These are phyloP conservation scores for Mortierella sp. DNA, from an alignment of 371 early-diverging fungal species.

Conservation along the genomic window DNA sequence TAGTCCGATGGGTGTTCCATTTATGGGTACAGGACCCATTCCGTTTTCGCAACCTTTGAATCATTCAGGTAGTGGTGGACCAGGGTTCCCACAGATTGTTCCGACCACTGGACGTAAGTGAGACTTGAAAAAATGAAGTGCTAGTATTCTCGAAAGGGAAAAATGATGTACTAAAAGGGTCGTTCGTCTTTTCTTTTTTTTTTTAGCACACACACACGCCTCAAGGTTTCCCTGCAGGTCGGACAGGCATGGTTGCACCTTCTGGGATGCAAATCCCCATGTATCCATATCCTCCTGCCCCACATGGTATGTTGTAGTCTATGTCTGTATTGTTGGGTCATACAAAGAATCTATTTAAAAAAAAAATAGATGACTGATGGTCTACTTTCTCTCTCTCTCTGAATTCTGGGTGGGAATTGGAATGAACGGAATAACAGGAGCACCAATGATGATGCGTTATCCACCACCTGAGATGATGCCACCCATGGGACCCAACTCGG, in stretches of 20 bases:
- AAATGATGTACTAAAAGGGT: not conserved
- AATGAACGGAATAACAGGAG: no score
- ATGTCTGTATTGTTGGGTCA: not conserved
- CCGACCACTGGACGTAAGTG: constrained; percentile 34
- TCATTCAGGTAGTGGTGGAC: constrained; percentile 25
- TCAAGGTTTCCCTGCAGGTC: constrained; percentile 31
- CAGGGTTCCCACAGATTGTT: constrained; percentile 39
- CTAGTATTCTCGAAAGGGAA: not conserved
- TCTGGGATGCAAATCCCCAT: constrained; percentile 63
- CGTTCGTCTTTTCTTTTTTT: not conserved
- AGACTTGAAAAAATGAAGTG: no score
- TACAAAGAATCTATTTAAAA: not conserved
- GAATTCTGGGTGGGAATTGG: constrained; percentile 44
- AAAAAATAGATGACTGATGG: not conserved
- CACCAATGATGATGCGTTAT: constrained; percentile 66
- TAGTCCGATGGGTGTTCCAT: constrained; percentile 30
- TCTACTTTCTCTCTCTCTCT: not conserved
- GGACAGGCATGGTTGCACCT: constrained; percentile 57
- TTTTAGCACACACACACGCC: constrained; percentile 33
- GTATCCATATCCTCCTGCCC: constrained; percentile 63
- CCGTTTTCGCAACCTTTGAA: constrained; percentile 47
- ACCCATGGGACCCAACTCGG: constrained; percentile 44
- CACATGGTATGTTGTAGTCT: constrained; percentile 33
- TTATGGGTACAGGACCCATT: constrained; percentile 23
- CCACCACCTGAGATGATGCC: constrained; percentile 60